Conservation (phyloP, 176 grass and related monocot genomes). For the Echinochloa phyllopogon region DNA sequence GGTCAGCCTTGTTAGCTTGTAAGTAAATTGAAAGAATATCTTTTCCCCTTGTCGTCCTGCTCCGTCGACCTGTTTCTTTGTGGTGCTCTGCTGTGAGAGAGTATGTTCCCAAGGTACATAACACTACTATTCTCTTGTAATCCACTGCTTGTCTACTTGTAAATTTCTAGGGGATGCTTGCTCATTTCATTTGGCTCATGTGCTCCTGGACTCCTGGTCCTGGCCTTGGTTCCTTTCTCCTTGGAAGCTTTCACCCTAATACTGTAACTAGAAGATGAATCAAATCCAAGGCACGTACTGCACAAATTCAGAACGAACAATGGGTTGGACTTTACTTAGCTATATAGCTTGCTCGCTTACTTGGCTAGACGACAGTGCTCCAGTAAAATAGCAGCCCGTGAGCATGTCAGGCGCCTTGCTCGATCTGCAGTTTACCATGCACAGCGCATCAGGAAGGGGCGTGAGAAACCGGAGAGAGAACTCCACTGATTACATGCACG, state of each 20-base stretch:
- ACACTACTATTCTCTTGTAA: neutral
- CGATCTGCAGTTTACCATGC: too few relatives aligned
- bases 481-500: neutral
- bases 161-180: slow-evolving; percentile 11
- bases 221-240: neutral
- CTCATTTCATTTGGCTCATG: neutral
- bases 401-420: neutral
- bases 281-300: neutral
- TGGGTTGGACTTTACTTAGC: too few relatives aligned
- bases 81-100: too few relatives aligned
- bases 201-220: neutral
- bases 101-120: neutral
- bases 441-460: too few relatives aligned
- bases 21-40: neutral
- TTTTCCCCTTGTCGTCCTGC: too few relatives aligned
- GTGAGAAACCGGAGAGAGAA: neutral
- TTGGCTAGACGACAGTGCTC: neutral
- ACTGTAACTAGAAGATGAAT: neutral
- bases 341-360: neutral
- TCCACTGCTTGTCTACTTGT: neutral
- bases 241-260: neutral
- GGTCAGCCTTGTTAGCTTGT: neutral
- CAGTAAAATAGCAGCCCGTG: slow-evolving; percentile 5
- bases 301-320: too few relatives aligned
- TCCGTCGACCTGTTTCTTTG: neutral